Conservation (phyloP, 208 protist genomes). For the Acanthamoeba pearcei region DNA sequence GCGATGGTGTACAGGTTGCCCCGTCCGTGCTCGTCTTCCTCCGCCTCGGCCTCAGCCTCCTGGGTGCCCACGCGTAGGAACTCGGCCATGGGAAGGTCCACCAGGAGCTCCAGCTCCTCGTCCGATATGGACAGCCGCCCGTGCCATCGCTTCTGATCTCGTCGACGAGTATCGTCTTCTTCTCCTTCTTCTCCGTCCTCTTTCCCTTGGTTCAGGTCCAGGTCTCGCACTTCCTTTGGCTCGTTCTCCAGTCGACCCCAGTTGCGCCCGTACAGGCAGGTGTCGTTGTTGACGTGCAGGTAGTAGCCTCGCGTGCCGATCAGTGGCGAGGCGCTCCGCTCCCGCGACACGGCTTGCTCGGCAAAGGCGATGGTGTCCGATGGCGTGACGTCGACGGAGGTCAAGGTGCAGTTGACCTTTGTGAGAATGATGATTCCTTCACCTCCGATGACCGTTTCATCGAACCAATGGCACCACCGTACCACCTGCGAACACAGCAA, state of each 20-base stretch:
- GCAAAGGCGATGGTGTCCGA: neutral
- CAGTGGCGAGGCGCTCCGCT: neutral
- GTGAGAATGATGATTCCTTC: constrained; percentile 40
- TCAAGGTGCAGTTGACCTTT: neutral
- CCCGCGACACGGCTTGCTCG: neutral
- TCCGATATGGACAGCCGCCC: neutral
- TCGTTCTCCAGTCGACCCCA: constrained; percentile 58
- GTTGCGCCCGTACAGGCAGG: constrained; percentile 34
- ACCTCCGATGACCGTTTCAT: constrained; percentile 65
- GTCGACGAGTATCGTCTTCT: neutral
- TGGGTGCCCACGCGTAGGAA: neutral
- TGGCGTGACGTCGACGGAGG: neutral
- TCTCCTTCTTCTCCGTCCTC: neutral
- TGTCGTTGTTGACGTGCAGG: constrained; percentile 52
- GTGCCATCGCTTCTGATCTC: neutral
- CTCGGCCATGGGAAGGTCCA: neutral
- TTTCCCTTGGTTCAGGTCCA: neutral
- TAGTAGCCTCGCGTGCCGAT: constrained; percentile 58
- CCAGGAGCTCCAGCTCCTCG: constrained; percentile 37
- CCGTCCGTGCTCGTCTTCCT: neutral
- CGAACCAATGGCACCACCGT: constrained; percentile 38
- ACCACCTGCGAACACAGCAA: neutral
- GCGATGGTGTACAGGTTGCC: constrained; percentile 14
- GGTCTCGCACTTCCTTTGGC: neutral
- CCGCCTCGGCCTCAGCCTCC: neutral